Conservation (phyloP, 108 stramenopile species). For the Skeletonema menzelii region DNA sequence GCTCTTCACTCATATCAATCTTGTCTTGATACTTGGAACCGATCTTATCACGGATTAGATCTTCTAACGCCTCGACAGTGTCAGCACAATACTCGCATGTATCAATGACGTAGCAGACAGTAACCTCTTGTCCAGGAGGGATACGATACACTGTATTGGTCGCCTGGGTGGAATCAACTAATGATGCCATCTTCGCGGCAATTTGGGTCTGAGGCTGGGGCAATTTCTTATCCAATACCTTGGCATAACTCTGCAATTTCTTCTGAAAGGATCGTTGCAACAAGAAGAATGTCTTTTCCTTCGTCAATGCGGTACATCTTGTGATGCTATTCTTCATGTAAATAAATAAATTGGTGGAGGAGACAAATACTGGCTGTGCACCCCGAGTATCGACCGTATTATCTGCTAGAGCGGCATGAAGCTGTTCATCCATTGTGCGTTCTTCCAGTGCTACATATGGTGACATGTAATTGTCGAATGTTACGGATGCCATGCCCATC, state of each 20-base stretch:
- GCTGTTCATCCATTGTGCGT: constrained; percentile 91
- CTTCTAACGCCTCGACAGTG: constrained; percentile 93
- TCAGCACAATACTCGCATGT: constrained; percentile 99
- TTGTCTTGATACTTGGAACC: constrained; percentile 78
- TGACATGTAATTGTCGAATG: constrained; percentile 96
- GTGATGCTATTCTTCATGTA: constrained; percentile 97
- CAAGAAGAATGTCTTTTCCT: constrained; percentile 93
- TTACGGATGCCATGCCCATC: constrained; percentile 79
- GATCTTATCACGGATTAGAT: constrained; percentile 91
- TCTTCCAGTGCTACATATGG: constrained; percentile 94
- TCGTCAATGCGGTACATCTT: constrained; percentile 93
- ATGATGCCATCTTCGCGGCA: constrained; percentile 50
- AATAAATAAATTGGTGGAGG: constrained; percentile 91
- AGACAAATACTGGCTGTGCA: constrained; percentile 92
- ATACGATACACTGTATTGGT: constrained; percentile 56
- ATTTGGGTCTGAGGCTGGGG: constrained; percentile 56
- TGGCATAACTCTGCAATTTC: constrained; percentile 83
- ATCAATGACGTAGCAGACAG: constrained; percentile 92
- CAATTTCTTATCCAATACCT: constrained; percentile 75
- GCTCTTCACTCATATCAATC: constrained; percentile 85
- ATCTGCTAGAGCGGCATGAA: constrained; percentile 67
- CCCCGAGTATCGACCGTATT: constrained; percentile 90
- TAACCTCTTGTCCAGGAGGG: constrained; percentile 84
- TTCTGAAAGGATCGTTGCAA: constrained; percentile 89
- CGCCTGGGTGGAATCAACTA: constrained; percentile 18